phyloP scores from a whole-genome alignment of 352 stramenopile genomes.

The Phytophthora aleatoria region DNA sequence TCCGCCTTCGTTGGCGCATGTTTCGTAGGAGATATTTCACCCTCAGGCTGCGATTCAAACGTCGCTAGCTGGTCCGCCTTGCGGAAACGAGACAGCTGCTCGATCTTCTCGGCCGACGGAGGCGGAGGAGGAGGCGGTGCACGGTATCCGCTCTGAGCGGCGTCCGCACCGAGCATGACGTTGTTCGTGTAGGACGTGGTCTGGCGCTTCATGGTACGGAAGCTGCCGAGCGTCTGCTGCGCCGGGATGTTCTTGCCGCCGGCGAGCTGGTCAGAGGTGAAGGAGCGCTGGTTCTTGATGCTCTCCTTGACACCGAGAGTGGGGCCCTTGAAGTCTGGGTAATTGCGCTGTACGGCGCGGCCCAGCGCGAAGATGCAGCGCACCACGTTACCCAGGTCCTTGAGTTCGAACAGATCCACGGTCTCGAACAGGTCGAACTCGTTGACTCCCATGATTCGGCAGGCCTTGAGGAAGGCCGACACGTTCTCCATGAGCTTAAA shows the following conservation, averaged over 20 bases:
- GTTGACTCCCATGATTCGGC: constrained; percentile 83
- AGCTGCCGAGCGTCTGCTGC: constrained; percentile 73
- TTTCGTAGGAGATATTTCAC: constrained; percentile 31
- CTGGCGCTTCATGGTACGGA: constrained; percentile 69
- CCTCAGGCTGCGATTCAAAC: constrained; percentile 31
- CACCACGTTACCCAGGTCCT: constrained; percentile 84
- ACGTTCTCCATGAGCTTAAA: constrained; percentile 96
- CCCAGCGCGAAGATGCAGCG: constrained; percentile 80
- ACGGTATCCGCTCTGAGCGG: constrained; percentile 55
- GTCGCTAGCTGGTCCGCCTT: constrained; percentile 39
- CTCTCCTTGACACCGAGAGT: constrained; percentile 84
- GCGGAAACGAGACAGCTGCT: constrained; percentile 66
- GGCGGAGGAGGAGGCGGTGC: constrained; percentile 65
- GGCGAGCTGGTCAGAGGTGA: constrained; percentile 70
- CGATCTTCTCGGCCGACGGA: constrained; percentile 74
- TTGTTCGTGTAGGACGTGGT: constrained; percentile 59
- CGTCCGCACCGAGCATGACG: constrained; percentile 80
- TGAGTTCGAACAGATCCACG: constrained; percentile 89
- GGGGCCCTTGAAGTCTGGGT: constrained; percentile 70
- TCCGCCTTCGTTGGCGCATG: constrained; percentile 37
- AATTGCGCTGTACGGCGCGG: constrained; percentile 76
- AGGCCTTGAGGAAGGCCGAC: constrained; percentile 82
- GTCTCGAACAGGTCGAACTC: constrained; percentile 93
- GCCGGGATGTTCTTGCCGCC: constrained; percentile 62
- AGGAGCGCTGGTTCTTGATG: constrained; percentile 76